These are phyloP conservation scores for Senna tora DNA, from an alignment of 306 rosid genomes.

Conservation along the genomic window DNA sequence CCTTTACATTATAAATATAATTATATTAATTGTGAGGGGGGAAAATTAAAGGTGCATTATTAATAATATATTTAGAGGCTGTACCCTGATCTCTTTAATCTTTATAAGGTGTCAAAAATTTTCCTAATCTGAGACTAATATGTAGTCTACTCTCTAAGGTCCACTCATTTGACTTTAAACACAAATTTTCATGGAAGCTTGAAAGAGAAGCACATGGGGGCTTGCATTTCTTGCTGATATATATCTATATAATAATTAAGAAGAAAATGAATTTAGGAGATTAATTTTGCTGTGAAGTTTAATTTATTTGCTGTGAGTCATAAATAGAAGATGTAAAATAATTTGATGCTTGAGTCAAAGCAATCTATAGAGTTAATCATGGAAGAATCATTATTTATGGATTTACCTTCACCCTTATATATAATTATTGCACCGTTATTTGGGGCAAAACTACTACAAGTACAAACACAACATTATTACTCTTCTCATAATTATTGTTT, in stretches of 20 bases:
- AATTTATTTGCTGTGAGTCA: too few species aligned
- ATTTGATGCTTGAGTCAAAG: background rate
- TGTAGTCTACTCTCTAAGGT: conserved; percentile 34
- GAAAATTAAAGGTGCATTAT: background rate
- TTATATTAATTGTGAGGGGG: background rate
- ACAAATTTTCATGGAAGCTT: conserved; percentile 40
- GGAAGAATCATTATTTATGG: background rate
- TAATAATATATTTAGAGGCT: conserved; percentile 23
- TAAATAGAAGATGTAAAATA: too few species aligned
- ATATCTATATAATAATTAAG: too few species aligned
- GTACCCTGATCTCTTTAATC: too few species aligned
- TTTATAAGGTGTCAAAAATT: conserved; percentile 32
- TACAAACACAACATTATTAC: conserved; percentile 11
- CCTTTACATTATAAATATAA: too few species aligned
- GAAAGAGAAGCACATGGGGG: conserved; percentile 41
- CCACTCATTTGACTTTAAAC: conserved; percentile 54
- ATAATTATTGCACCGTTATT: background rate
- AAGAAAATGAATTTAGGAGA: background rate
- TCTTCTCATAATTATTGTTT: conserved; percentile 1
- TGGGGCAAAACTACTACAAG: background rate
- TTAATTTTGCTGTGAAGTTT: too few species aligned
- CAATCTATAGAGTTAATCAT: background rate
- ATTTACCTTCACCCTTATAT: background rate
- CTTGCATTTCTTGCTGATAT: conserved; percentile 24
- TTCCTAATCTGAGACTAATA: conserved; percentile 21